Conservation (phyloP, 768 basidiomycete species). For the Mycena leptocephala region DNA sequence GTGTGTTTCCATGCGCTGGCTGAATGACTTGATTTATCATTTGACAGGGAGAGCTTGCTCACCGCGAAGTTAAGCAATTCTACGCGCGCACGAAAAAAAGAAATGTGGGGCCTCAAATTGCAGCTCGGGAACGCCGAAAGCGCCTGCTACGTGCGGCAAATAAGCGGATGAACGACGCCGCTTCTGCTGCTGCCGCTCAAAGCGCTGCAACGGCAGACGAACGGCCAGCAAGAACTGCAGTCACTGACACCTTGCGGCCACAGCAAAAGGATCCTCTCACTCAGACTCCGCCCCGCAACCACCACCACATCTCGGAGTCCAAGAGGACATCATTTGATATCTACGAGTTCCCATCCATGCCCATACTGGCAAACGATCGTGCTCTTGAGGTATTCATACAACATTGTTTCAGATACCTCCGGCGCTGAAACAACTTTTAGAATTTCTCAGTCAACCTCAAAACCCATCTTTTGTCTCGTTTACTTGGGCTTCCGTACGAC, state of each 20-base stretch:
- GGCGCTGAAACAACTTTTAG: not conserved
- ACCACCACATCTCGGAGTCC: conserved; percentile 44
- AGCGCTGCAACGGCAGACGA: too few species aligned
- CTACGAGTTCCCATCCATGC: not conserved
- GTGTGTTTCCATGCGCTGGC: too few species aligned
- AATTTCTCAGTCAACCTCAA: not conserved
- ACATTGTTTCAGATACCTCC: not conserved
- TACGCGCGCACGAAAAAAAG: too few species aligned
- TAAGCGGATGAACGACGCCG: too few species aligned
- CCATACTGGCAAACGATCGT: conserved; percentile 36
- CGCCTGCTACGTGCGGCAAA: too few species aligned
- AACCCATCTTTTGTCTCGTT: not conserved
- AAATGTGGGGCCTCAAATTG: too few species aligned
- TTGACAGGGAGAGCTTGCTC: too few species aligned
- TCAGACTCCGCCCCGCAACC: conserved; percentile 24
- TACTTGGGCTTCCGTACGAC: conserved; percentile 10
- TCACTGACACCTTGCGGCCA: not conserved
- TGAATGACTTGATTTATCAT: too few species aligned
- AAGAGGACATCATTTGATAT: conserved; percentile 20
- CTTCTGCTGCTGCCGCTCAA: too few species aligned
- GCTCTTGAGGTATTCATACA: conserved; percentile 43
- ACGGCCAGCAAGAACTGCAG: too few species aligned
- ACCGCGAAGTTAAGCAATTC: too few species aligned
- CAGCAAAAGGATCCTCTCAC: conserved; percentile 29
- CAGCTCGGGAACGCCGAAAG: too few species aligned